Evolutionary conservation across 164 flowering plant species (phyloP).

Genomic region (Taxillus chinensis): DNA sequence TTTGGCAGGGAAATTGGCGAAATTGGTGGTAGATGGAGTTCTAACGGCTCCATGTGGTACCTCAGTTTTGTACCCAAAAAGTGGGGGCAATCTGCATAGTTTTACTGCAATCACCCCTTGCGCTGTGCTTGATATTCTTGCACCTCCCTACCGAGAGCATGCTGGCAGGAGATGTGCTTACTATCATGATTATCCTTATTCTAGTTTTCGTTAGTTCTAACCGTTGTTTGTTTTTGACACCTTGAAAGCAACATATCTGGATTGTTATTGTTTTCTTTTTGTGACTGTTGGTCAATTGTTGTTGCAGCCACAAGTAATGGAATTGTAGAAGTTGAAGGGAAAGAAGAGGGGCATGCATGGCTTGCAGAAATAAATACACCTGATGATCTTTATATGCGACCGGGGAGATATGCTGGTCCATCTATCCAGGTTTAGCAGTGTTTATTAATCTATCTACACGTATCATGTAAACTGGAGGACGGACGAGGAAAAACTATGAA

Average conservation of each 20-base stretch:
- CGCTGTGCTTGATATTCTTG: constrained; percentile 82
- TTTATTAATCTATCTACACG: too few relatives aligned
- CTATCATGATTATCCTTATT: constrained; percentile 71
- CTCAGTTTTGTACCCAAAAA: constrained; percentile 62
- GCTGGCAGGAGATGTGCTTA: constrained; percentile 83
- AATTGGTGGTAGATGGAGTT: constrained; percentile 59
- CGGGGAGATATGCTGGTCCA: constrained; percentile 66
- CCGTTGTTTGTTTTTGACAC: not conserved
- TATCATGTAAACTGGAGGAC: too few relatives aligned
- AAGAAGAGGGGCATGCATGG: constrained; percentile 79
- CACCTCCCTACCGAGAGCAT: constrained; percentile 78
- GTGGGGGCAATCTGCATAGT: constrained; percentile 86
- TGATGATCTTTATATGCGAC: constrained; percentile 73
- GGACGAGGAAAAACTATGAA: too few relatives aligned
- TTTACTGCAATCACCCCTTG: constrained; percentile 89
- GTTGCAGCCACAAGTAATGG: constrained; percentile 30
- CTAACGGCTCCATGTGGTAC: constrained; percentile 57
- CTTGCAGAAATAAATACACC: constrained; percentile 69
- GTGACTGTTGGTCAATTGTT: not conserved
- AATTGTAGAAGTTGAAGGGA: constrained; percentile 21
- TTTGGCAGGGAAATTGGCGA: constrained; percentile 77
- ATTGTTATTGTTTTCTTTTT: not conserved
- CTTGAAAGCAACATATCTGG: not conserved
- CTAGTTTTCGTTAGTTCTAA: constrained; percentile 50
- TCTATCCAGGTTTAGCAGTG: constrained; percentile 32